Base-by-base conservation (phyloP, 129 eudicot species). In the Flaveria sonorensis region DNA sequence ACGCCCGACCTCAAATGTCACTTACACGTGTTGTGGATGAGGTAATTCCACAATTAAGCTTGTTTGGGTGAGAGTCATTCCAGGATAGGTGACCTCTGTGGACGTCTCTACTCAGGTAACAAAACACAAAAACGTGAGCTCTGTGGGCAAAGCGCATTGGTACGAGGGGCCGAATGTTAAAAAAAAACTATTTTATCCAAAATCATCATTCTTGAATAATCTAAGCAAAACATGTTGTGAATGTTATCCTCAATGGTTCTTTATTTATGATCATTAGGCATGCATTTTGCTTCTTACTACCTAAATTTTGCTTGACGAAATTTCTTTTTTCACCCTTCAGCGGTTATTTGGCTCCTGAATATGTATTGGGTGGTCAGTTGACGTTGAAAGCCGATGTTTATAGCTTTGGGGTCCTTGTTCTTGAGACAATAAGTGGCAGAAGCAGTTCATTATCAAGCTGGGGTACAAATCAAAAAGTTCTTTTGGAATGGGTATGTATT, bases 261-360 rank as follows among this genome's bases (percentile, higher is more conserved):
- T 24, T 7, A 66, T 65, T 66, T 76, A 19, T 50, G 65, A 36
- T 36, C 3, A 11, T 12, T 75, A 46, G 13, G 15, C 75, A 7
- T 75, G 52, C 68, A 11, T 46, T 61, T 68, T 77, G 42, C 28
- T 78, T 77, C 40, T 6, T 36, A 36, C 40, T 14, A 20, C 71
- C 4, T 75, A 36, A 72, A 15, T 46, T 61, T 68, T 77, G 42
- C 28, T 78, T 77, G n/a, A 68, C 23, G 43, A 61, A 46, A 3
- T 18, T 71, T 57, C 36, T 46, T 73, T 24, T 79, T 59, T 28
- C 59, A 66, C 75, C 43, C 39, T 50, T 72, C 90, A 94, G 99
- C 15, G 99, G 97, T 76, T 94, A 94, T 83, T 82, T 94, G 81
- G 99, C 99, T 23, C 99, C 99, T 20, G 99, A 95, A 77, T 95